Base-by-base conservation (phyloP, 768 basidiomycete genomes). In the Trametes elegans region DNA sequence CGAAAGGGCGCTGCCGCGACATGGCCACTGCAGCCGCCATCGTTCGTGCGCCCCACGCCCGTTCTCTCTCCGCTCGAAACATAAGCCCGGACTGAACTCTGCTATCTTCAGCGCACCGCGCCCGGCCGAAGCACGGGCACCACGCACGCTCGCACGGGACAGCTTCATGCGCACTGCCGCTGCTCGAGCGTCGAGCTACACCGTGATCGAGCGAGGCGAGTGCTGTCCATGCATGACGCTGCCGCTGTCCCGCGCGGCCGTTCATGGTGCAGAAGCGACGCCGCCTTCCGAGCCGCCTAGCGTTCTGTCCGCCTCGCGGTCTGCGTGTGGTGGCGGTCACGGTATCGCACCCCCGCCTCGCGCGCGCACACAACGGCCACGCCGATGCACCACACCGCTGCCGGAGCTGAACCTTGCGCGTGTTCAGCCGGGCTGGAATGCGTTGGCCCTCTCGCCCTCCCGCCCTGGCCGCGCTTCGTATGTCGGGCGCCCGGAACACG, bases 61-160 rank as follows among this genome's bases (percentile, higher is more conserved):
- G 50, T 16, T 35, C 42, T 52, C 41, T 44, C 42, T 36, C 51
- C 51, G 42, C 51, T 18, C 34, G 28, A 35, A 36, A 35, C 29
- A 19, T 13, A 13, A 46, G 11, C 18, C 29, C 11, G 27, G 16
- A 35, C 32, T 38, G 51, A 53, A 53, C 51, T 26, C 38, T 53
- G 41, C 42, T 53, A 44, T 44, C 51, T 35, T 53, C 51, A 29
- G 48, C 48, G 34, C 26, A 26, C 50, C 40, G 9, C 24, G 28
- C 43, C 14, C 28, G 43, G 43, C 18, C n/a, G n/a, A n/a, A n/a
- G n/a, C n/a, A n/a, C n/a, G n/a, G n/a, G n/a, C n/a, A n/a, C n/a
- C n/a, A n/a, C n/a, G n/a, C n/a, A n/a, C n/a, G n/a, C n/a, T n/a
- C n/a, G n/a, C n/a, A n/a, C n/a, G n/a, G n/a, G n/a, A n/a, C n/a